Percentiles rank a stretch among this genome's conserved stretches.
Evolutionary conservation across 306 rosid genomes (phyloP).

Genomic region (Gynostemma pentaphyllum): DNA sequence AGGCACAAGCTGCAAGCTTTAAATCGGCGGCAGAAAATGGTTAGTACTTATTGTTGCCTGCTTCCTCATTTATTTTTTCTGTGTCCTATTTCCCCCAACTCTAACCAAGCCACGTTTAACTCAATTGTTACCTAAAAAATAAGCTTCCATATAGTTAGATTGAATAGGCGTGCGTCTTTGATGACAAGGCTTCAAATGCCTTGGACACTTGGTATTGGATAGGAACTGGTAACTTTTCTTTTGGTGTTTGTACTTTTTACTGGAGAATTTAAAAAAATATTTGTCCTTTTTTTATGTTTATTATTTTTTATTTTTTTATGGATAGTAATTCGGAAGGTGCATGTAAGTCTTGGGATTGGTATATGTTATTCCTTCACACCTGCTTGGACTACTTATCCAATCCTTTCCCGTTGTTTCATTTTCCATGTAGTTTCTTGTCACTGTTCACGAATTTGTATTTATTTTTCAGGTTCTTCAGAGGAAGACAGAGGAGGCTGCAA

Average conservation of each 20-base stretch:
- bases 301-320: too few relatives aligned
- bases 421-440: background rate
- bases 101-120: background rate
- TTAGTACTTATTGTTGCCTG: slow-evolving; percentile 24
- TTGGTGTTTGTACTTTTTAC: background rate
- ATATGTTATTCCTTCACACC: background rate
- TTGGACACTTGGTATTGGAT: background rate
- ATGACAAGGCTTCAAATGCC: background rate
- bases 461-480: slow-evolving; percentile 87
- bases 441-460: background rate
- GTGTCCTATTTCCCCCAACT: background rate
- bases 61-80: slow-evolving; percentile 8
- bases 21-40: slow-evolving; percentile 98
- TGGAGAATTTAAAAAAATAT: background rate
- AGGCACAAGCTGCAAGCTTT: slow-evolving; percentile 97
- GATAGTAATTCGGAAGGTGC: background rate
- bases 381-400: background rate
- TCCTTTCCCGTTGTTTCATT: background rate
- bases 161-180: background rate
- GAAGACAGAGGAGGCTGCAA: slow-evolving; percentile 98
- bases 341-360: background rate
- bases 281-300: slow-evolving; percentile 2
- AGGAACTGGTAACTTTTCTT: background rate
- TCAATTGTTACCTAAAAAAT: background rate
- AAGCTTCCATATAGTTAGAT: background rate